Conservation (phyloP, 2,329 filamentous ascomycete genomes). For the Talaromyces sp. region DNA sequence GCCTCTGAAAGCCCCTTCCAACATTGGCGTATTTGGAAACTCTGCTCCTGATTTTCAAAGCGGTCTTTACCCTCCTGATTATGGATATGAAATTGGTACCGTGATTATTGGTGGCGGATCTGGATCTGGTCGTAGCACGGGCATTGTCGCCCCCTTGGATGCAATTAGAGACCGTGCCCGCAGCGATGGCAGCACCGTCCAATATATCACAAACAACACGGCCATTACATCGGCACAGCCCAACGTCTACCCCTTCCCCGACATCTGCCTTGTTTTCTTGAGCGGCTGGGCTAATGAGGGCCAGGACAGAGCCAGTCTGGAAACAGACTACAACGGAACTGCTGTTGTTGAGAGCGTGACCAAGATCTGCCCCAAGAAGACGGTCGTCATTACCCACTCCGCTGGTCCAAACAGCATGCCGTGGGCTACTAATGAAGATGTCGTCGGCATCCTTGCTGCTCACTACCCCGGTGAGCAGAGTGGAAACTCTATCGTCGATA, state of each 20-base stretch:
- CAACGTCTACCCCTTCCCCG: slow-evolving; percentile 29
- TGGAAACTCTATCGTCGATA: slow-evolving; percentile 72
- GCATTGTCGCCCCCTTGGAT: slow-evolving; percentile 21
- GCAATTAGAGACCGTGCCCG: slow-evolving; percentile 14
- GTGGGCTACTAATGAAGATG: slow-evolving; percentile 44
- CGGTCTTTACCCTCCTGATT: slow-evolving; percentile 44
- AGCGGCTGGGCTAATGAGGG: slow-evolving; percentile 50
- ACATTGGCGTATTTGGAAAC: slow-evolving; percentile 16
- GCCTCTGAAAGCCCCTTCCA: slow-evolving; percentile 34
- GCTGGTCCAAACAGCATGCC: slow-evolving; percentile 61
- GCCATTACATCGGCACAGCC: slow-evolving; percentile 16
- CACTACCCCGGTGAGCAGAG: slow-evolving; percentile 86
- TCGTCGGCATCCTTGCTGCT: slow-evolving; percentile 61
- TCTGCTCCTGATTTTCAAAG: slow-evolving; percentile 17
- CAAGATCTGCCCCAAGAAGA: slow-evolving; percentile 46
- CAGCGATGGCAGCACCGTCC: slow-evolving; percentile 14
- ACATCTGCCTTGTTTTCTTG: slow-evolving; percentile 55
- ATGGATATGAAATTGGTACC: slow-evolving; percentile 25
- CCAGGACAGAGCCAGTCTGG: slow-evolving; percentile 36
- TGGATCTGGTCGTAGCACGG: slow-evolving; percentile 21
- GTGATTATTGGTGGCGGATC: slow-evolving; percentile 23
- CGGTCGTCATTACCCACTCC: slow-evolving; percentile 69
- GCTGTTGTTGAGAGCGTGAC: slow-evolving; percentile 40
- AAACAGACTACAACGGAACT: slow-evolving; percentile 39
- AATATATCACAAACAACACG: slow-evolving; percentile 40